Conservation (phyloP, 192 early-diverging fungal species). For the Coemansia sp. region DNA sequence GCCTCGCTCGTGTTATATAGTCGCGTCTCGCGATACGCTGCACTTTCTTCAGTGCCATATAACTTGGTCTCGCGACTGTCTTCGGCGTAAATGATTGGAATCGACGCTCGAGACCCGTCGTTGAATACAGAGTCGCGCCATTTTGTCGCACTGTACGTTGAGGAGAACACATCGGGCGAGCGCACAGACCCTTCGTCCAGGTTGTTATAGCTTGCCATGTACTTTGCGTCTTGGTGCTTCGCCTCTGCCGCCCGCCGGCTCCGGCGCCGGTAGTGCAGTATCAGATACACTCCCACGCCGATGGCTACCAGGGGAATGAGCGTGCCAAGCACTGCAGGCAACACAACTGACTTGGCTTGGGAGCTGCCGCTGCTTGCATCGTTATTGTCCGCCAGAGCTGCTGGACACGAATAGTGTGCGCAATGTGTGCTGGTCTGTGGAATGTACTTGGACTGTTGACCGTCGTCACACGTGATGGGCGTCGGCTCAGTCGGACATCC, state of each 20-base stretch:
- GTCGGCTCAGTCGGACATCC: conserved; percentile 22
- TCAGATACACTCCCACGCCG: conserved; percentile 20
- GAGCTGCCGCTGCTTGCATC: not conserved
- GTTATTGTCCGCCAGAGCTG: not conserved
- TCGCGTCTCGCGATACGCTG: conserved; percentile 29
- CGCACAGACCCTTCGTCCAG: conserved; percentile 20
- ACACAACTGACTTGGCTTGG: conserved; percentile 16
- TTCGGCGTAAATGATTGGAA: conserved; percentile 39
- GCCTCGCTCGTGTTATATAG: conserved; percentile 19
- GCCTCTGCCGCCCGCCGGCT: conserved; percentile 19
- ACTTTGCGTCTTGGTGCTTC: conserved; percentile 28
- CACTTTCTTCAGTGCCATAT: conserved; percentile 6
- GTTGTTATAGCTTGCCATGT: conserved; percentile 47
- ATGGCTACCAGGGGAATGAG: conserved; percentile 24
- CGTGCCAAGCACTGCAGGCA: conserved; percentile 38
- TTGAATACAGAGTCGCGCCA: conserved; percentile 34
- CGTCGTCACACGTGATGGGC: conserved; percentile 24
- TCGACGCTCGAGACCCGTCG: conserved; percentile 26
- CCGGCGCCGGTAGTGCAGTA: conserved; percentile 23
- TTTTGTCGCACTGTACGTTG: conserved; percentile 39
- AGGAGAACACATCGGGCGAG: conserved; percentile 23
- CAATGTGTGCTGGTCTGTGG: conserved; percentile 30
- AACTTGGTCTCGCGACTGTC: conserved; percentile 32
- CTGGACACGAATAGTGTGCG: conserved; percentile 34
- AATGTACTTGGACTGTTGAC: conserved; percentile 26